Percentiles rank a stretch among this genome's conserved stretches.
These are phyloP conservation scores for Neurospora pannonica DNA, from an alignment of 495 filamentous ascomycete species.

Conservation along the genomic window DNA sequence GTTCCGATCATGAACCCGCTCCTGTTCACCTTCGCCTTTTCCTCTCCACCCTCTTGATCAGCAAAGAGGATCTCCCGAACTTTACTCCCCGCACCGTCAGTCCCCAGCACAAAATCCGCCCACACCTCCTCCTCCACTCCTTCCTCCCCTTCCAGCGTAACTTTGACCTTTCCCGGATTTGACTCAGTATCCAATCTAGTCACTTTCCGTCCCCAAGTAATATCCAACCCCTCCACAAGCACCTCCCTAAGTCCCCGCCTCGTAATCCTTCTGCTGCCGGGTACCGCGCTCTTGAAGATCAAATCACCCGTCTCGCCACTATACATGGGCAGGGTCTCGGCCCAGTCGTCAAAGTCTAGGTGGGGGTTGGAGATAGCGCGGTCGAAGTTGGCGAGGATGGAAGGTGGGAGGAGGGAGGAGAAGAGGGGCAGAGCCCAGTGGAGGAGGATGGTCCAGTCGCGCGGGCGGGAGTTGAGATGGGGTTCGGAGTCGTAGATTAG, in stretches of 20 bases:
- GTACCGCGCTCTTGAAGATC: slow-evolving; percentile 25
- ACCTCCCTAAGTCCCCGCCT: slow-evolving; percentile 28
- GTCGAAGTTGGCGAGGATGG: slow-evolving; percentile 27
- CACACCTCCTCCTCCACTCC: slow-evolving; percentile 30
- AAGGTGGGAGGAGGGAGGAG: slow-evolving; percentile 22
- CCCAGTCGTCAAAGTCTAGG: slow-evolving; percentile 19
- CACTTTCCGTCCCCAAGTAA: slow-evolving; percentile 21
- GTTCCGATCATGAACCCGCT: slow-evolving; percentile 23
- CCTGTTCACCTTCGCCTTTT: slow-evolving; percentile 14
- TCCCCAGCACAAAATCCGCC: slow-evolving; percentile 32
- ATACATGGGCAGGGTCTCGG: slow-evolving; percentile 30
- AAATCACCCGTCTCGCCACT: slow-evolving; percentile 41
- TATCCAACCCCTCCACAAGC: slow-evolving; percentile 21
- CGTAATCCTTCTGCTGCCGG: slow-evolving; percentile 36
- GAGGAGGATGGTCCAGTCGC: slow-evolving; percentile 49
- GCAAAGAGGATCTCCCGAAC: slow-evolving; percentile 29
- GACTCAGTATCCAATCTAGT: slow-evolving; percentile 29
- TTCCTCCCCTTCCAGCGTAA: slow-evolving; percentile 3
- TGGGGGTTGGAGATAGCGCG: slow-evolving; percentile 31
- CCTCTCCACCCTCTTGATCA: slow-evolving; percentile 10
- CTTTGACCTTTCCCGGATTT: slow-evolving; percentile 40
- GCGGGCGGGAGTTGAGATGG: slow-evolving; percentile 25
- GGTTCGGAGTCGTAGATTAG: slow-evolving; percentile 39
- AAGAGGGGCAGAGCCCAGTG: slow-evolving; percentile 40
- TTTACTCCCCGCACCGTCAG: slow-evolving; percentile 38